phyloP scores from a whole-genome alignment of 352 stramenopile species.

The Pythium dissotocum region DNA sequence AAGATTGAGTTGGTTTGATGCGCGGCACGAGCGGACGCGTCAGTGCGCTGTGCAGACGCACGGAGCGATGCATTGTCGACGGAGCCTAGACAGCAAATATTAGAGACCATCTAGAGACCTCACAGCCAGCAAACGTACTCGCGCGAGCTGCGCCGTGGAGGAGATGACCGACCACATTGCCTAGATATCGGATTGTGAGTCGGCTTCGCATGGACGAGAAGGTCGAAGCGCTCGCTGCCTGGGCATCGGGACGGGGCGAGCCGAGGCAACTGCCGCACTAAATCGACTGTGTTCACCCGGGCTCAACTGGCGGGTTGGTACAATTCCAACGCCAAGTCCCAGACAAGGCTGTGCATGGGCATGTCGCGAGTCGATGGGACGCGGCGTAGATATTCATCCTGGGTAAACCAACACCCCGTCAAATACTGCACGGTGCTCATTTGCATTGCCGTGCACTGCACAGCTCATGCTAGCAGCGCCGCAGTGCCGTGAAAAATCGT shows the following conservation, averaged over 20 bases:
- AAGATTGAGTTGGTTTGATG: background rate
- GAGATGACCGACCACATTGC: background rate
- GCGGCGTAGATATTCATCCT: too few relatives aligned
- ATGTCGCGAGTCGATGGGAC: too few relatives aligned
- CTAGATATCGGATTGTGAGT: background rate
- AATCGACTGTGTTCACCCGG: too few relatives aligned
- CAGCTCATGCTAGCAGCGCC: too few relatives aligned
- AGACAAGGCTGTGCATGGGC: too few relatives aligned
- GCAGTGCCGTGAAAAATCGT: too few relatives aligned
- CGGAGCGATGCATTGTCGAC: background rate
- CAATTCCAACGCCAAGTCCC: too few relatives aligned
- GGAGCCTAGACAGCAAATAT: background rate
- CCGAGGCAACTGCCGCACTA: background rate
- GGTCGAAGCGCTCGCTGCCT: background rate
- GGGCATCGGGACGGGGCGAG: background rate
- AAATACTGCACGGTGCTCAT: too few relatives aligned
- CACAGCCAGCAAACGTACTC: background rate
- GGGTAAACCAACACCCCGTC: too few relatives aligned
- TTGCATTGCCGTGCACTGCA: too few relatives aligned
- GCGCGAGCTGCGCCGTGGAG: background rate
- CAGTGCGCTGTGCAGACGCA: slow-evolving; percentile 13
- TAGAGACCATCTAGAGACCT: background rate
- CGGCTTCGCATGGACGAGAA: background rate
- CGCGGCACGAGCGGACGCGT: background rate
- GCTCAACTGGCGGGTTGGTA: too few relatives aligned